phyloP scores from a whole-genome alignment of 257 asterid genomes.

The Gardenia jasminoides region DNA sequence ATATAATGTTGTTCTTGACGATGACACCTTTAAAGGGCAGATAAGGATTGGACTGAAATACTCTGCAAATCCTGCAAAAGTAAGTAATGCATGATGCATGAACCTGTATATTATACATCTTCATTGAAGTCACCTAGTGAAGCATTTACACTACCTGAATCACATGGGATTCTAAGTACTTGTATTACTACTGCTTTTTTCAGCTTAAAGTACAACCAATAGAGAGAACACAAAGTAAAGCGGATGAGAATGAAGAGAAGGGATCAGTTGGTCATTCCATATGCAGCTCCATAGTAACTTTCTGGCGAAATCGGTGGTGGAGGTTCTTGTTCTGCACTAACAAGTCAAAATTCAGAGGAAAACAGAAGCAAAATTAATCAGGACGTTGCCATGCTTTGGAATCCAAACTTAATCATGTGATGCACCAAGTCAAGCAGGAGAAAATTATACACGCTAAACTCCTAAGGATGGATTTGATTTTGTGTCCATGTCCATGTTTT shows the following conservation, averaged over 20 bases:
- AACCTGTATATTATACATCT: no score
- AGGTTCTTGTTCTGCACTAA: constrained; percentile 28
- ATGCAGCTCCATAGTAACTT: constrained; percentile 30
- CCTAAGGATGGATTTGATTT: neutral
- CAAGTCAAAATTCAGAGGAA: constrained; percentile 24
- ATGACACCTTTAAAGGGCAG: constrained; percentile 63
- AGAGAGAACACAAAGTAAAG: constrained; percentile 23
- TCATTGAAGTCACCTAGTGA: no score
- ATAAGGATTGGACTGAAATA: constrained; percentile 58
- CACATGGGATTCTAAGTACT: neutral
- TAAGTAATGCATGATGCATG: neutral
- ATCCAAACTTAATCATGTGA: neutral
- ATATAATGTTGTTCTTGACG: constrained; percentile 67
- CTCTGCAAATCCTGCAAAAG: neutral
- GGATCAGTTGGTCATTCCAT: constrained; percentile 29
- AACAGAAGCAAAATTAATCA: constrained; percentile 23
- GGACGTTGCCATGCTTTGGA: neutral
- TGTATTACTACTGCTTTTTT: neutral
- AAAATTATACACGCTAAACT: neutral
- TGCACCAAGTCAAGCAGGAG: neutral
- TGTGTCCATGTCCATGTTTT: no score
- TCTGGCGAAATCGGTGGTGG: constrained; percentile 52
- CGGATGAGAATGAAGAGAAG: constrained; percentile 20
- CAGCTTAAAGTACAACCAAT: constrained; percentile 25
- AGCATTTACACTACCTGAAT: neutral